Base-by-base conservation (phyloP, 805 yeast genomes). In the Nakazawaea anatomiae region DNA sequence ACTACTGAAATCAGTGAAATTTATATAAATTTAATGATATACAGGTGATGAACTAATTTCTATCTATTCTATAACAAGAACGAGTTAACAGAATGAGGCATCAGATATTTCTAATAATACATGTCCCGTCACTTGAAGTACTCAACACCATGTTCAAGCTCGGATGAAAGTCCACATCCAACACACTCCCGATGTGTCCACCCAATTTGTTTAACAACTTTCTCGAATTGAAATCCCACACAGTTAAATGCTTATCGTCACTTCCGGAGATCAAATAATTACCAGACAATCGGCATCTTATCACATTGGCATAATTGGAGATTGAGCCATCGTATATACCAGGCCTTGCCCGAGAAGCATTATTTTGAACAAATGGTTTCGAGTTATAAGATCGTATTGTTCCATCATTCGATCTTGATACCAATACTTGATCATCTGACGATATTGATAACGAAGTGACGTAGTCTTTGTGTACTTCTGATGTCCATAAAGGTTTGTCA, bases 131-230 rank as follows among this genome's bases (percentile, higher is more conserved):
- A 5, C 70, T 67, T 4, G 87, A 79, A 4, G 80, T 65, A 14
- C 83, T 72, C 2, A 76, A 62, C 8, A 83, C 38, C 11, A 74
- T 65, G 4, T 58, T 59, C 11, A 62, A 61, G 2, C 56, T 55
- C 6, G 82, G 80, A 56, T 77, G 79, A 55, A 72, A 76, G 57
- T 77, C 82, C 6, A 84, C 76, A 61, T 81, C 89, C 29, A 82
- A 63, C 0, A 82, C 86, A 0, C 82, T 65, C 0, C 89, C 86
- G 5, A 59, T 55, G 58, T 87, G 91, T 1, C 90, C 91, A 3
- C 71, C 68, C 8, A 75, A 62, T 57, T 83, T 81, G 44, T 71
- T 66, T 5, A 72, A 53, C 29, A 83, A 56, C 45, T 71, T 71
- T 47, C 80, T 67, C 0, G 84, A 69, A 4, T 71, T 71, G 12